Evolutionary conservation across 345 rosid genomes (phyloP), one percentile per base, ranked within the genome.

Genomic region (Syzygium jambos): DNA sequence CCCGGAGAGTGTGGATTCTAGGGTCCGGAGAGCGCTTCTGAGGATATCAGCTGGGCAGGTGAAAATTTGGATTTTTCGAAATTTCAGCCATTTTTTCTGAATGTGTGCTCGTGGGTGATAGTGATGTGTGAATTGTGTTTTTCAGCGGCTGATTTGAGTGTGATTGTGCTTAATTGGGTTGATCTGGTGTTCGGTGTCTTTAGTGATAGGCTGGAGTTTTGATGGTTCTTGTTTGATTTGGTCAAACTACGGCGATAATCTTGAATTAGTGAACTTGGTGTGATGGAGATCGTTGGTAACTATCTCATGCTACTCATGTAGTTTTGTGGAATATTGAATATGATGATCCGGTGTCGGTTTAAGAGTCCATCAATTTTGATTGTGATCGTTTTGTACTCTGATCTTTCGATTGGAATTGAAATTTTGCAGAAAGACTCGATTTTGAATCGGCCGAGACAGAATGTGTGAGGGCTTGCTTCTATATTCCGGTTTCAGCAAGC

Each of bases 1-100:
- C 12, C 89, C 98, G 25, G 99, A 96, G 90, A 82, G 91, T 4
- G 93, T 94, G 43, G 99, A 98, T 93, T 95, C 97, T 2, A 93
- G 99, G 85, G 95, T 98, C 63, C 92, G 99, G 88, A 91, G 96
- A 90, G 98, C 99, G 88, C 93, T 98, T 3, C 91, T 98, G 88
- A 93, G 99, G 88, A 93, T 98, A 88, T 91, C 98, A 43, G 98
- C 98, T 83, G 94, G 94, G 54, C 99, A 95, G 99, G 99, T 95
- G 53, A 87, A 41, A 41, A 93, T 86, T 86, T 63, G 56, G 88
- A 83, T 89, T 59, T 30, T 38, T 34, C 54, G 38, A 80, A 51
- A 46, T 77, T 78, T 84, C 61, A 11, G 27, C 17, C 15, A 84
- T 52, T 29, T 52, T 23, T 29, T 5, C 57, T 52, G 7, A 55